phyloP scores from a whole-genome alignment of 2,329 filamentous ascomycete genomes.

The Botryotinia globosa region DNA sequence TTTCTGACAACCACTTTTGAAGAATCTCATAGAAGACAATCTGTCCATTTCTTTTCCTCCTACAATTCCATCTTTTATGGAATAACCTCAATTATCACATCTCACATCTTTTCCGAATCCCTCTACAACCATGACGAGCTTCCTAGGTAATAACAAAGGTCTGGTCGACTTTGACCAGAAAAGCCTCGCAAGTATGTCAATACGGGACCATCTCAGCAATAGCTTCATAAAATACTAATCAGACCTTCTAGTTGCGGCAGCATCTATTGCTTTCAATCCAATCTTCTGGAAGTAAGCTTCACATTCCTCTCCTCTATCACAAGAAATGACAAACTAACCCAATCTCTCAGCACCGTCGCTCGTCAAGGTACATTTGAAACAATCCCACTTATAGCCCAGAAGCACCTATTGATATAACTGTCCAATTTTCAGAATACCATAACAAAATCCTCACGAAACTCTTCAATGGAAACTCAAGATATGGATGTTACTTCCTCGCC shows the following conservation, averaged over 20 bases:
- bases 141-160: constrained; percentile 31
- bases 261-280: constrained; percentile 88
- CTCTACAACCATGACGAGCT: constrained; percentile 31
- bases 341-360: constrained; percentile 67
- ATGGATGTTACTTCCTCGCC: constrained; percentile 87
- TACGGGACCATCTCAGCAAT: constrained; percentile 15
- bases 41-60: not conserved
- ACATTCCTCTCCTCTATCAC: constrained; percentile 11
- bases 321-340: constrained; percentile 17
- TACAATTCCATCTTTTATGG: not conserved
- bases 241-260: constrained; percentile 65
- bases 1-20: not conserved
- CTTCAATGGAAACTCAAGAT: constrained; percentile 72
- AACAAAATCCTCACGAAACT: constrained; percentile 85
- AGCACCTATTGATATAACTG: constrained; percentile 23
- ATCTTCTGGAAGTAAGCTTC: constrained; percentile 96
- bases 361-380: constrained; percentile 61
- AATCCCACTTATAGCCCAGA: constrained; percentile 20
- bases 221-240: constrained; percentile 27
- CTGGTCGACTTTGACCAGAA: constrained; percentile 62
- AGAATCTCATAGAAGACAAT: not conserved
- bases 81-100: not conserved
- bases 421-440: constrained; percentile 69
- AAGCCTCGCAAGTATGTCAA: constrained; percentile 61
- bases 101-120: not conserved